These are phyloP conservation scores for Carex littledalei DNA, from an alignment of 176 grass and related monocot genomes.

Conservation along the genomic window DNA sequence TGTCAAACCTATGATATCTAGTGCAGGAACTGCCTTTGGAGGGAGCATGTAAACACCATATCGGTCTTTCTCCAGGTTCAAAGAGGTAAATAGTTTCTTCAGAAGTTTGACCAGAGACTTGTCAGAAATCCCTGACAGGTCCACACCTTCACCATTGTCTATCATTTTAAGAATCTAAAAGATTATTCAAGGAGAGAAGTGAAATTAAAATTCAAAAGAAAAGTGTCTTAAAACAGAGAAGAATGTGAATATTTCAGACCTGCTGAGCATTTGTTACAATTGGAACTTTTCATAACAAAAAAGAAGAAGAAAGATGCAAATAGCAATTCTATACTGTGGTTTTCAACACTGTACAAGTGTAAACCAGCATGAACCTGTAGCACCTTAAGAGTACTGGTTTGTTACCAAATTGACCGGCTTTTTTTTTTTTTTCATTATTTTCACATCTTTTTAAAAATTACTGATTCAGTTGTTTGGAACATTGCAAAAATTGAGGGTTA, in stretches of 20 bases:
- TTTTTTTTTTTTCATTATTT: neutral
- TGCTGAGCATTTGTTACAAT: neutral
- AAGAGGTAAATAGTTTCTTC: slow-evolving; percentile 69
- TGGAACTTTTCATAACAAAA: neutral
- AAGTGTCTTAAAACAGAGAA: neutral
- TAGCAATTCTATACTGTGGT: neutral
- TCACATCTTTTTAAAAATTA: neutral
- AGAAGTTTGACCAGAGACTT: slow-evolving; percentile 63
- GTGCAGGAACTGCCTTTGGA: slow-evolving; percentile 50
- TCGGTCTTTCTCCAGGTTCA: slow-evolving; percentile 59
- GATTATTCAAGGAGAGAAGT: neutral
- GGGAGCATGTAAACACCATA: slow-evolving; percentile 64
- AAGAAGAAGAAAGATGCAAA: neutral
- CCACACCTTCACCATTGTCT: slow-evolving; percentile 84
- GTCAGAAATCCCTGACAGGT: slow-evolving; percentile 70
- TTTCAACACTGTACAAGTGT: neutral
- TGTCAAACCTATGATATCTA: slow-evolving; percentile 54
- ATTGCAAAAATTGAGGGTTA: neutral
- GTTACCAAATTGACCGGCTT: neutral
- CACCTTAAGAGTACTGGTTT: neutral
- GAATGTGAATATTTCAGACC: neutral
- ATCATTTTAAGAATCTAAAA: slow-evolving; percentile 95
- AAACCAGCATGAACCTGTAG: neutral
- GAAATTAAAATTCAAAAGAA: neutral
- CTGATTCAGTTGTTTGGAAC: neutral